Evolutionary conservation across 192 early-diverging fungal genomes (phyloP).

Genomic region (Coemansia asiatica): DNA sequence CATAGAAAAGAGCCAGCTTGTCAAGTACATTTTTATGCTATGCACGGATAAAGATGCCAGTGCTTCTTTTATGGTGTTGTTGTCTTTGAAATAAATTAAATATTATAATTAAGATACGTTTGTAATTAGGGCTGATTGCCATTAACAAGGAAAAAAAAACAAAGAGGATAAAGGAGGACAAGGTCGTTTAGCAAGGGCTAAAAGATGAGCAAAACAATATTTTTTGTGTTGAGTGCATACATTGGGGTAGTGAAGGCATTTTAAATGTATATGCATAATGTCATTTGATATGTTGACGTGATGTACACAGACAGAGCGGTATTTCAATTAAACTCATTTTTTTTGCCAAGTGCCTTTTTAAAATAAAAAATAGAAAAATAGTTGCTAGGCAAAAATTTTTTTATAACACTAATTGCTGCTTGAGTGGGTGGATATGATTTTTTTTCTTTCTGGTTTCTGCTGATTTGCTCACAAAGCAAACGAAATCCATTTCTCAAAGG

Average conservation of each 20-base stretch:
- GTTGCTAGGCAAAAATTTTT: neutral
- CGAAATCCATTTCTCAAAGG: no score
- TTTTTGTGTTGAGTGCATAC: neutral
- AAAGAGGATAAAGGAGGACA: neutral
- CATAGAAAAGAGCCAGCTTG: slow-evolving; percentile 1
- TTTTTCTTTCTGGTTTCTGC: no score
- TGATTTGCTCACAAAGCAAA: no score
- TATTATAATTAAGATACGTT: no score
- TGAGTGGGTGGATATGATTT: no score
- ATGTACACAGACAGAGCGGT: neutral
- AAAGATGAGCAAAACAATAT: neutral
- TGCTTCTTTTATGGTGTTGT: no score
- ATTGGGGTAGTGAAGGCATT: neutral
- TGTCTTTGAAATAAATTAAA: no score
- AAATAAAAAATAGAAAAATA: neutral
- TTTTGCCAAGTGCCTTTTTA: neutral
- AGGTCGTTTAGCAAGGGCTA: neutral
- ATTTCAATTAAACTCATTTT: neutral
- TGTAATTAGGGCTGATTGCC: no score
- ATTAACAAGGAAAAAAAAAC: neutral
- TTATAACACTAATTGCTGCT: no score
- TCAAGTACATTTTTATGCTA: neutral
- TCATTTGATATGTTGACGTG: neutral
- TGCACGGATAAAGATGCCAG: no score
- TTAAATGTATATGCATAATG: neutral